phyloP scores from a whole-genome alignment of 2,329 filamentous ascomycete species.

The Sporothrix schenckii region DNA sequence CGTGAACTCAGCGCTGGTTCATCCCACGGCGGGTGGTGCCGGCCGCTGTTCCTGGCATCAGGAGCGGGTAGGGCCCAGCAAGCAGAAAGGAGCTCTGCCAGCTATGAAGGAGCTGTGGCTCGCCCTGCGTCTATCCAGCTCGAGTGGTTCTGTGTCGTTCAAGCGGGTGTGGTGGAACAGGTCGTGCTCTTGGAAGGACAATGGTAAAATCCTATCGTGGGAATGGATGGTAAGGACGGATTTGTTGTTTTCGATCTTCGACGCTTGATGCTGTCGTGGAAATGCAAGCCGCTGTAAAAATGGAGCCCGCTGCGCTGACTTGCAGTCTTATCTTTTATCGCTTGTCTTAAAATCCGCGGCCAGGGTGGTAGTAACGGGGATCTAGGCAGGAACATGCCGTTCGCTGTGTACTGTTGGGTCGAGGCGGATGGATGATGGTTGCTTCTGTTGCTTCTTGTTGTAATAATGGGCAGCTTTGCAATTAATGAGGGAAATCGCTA shows the following conservation, averaged over 20 bases:
- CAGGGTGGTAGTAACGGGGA: neutral
- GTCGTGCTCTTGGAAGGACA: neutral
- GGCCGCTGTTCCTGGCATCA: conserved; percentile 29
- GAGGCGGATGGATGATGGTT: neutral
- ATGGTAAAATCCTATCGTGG: neutral
- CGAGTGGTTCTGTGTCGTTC: neutral
- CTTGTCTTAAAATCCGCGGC: conserved; percentile 3
- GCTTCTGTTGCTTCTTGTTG: neutral
- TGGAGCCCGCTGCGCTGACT: conserved; percentile 13
- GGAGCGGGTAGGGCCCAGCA: conserved; percentile 20
- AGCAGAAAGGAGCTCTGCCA: conserved; percentile 6
- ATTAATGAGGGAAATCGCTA: neutral
- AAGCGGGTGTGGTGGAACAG: neutral
- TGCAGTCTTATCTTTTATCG: conserved; percentile 7
- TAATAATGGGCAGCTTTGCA: neutral
- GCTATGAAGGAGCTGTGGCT: neutral
- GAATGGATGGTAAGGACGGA: conserved; percentile 10
- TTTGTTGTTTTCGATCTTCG: conserved; percentile 1
- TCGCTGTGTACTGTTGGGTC: neutral
- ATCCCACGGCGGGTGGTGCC: conserved; percentile 31
- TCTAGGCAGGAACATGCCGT: neutral
- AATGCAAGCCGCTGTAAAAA: conserved; percentile 3
- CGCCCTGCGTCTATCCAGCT: neutral
- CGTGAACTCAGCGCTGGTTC: conserved; percentile 2
- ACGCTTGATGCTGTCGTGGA: conserved; percentile 7